Evolutionary conservation across 345 rosid species (phyloP), one percentile per base, ranked within the genome.

Genomic region (Brassica cretica): DNA sequence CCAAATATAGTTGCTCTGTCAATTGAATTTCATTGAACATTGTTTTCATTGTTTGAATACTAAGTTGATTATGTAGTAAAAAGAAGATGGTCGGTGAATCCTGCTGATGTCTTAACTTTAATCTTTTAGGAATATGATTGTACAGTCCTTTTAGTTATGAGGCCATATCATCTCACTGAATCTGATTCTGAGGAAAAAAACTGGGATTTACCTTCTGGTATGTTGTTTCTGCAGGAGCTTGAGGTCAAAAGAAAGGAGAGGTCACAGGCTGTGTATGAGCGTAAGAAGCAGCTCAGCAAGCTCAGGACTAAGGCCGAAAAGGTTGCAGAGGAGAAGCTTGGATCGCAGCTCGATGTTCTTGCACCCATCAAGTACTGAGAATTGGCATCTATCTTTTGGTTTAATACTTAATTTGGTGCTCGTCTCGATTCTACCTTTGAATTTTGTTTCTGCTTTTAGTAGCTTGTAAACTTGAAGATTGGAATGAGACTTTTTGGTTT

Each of bases 201-300:
- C 21, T 64, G 25, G 0, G 15, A 64, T 65, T 66, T 5, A 71
- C 6, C 0, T 11, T 21, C 2, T 32, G 46, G 14, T 60, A 8
- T 67, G 5, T 4, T 73, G 32, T 5, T 15, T 61, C 9, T 49
- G 18, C 84, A 89, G 98, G 98, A 93, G 75, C 88, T 91, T 7
- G 98, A 93, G 89, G 76, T 80, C 51, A 91, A 88, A 85, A 91
- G 97, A 79, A 91, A 93, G 86, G 97, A 91, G 71, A 91, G 81
- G 76, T 76, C 93, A 8, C 87, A 87, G 78, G 80, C 84, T 11
- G 74, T 69, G 12, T 93, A 93, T 59, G 93, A 93, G 85, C 92
- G 91, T 68, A 93, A 86, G 88, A 93, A 93, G 88, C 93, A 90
- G 72, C 78, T 93, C 71, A 82, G 15, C 76, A 93, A 89, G 75